Evolutionary conservation across 2,329 filamentous ascomycete genomes (phyloP).

Genomic region (Delphinella strobiligena): DNA sequence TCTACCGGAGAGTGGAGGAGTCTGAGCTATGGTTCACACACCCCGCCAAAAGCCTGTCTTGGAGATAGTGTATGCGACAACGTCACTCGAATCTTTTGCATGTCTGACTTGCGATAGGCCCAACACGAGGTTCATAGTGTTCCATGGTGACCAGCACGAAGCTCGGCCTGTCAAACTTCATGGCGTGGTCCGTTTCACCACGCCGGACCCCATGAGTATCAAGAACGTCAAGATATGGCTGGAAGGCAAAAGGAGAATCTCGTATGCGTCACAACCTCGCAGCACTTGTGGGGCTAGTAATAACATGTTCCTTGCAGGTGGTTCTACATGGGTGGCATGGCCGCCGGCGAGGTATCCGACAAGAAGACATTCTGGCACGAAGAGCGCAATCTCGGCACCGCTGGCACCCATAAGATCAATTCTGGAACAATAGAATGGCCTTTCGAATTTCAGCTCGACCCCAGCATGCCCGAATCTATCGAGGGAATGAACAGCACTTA

Average conservation of each 20-base stretch:
- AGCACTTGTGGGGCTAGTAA: neutral
- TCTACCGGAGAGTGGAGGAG: neutral
- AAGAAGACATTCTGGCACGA: conserved; percentile 36
- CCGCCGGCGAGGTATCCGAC: conserved; percentile 28
- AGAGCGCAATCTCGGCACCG: conserved; percentile 31
- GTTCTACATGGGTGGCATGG: conserved; percentile 25
- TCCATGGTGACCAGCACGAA: conserved; percentile 36
- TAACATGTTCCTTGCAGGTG: conserved; percentile 12
- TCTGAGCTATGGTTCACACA: conserved; percentile 9
- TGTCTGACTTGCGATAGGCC: conserved; percentile 21
- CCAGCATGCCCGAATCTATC: conserved; percentile 62
- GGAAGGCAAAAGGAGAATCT: conserved; percentile 36
- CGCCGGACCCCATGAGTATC: conserved; percentile 35
- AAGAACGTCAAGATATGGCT: conserved; percentile 34
- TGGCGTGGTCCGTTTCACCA: conserved; percentile 34
- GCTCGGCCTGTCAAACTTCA: conserved; percentile 31
- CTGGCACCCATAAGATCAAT: conserved; percentile 38
- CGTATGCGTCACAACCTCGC: conserved; percentile 18
- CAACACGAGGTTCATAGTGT: conserved; percentile 36
- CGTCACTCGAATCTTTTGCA: neutral
- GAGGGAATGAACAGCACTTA: conserved; percentile 80
- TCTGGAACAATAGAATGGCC: conserved; percentile 38
- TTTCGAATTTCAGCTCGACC: conserved; percentile 36
- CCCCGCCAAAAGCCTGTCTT: conserved; percentile 18
- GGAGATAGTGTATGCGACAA: conserved; percentile 30